Evolutionary conservation across 169 alveolate genomes (phyloP).

Genomic region (Theileria luwenshuni): DNA sequence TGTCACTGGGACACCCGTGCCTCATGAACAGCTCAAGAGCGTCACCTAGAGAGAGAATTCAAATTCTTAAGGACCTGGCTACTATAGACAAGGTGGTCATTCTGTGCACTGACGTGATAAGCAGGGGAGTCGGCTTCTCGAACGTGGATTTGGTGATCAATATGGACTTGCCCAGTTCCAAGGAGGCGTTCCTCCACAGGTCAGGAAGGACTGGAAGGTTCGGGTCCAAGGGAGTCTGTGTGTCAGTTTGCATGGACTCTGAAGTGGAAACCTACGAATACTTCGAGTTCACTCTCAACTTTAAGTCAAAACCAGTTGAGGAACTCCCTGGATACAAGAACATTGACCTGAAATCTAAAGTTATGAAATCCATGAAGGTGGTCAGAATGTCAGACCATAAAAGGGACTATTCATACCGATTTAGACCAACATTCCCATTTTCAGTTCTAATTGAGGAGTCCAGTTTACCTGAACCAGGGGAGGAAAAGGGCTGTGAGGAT

Average conservation of each 20-base stretch:
- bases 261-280: constrained; percentile 60
- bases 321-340: too few species aligned
- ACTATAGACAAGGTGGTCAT: constrained; percentile 71
- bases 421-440: too few species aligned
- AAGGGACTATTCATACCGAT: too few species aligned
- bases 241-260: constrained; percentile 72
- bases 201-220: constrained; percentile 88
- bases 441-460: too few species aligned
- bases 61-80: constrained; percentile 26
- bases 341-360: too few species aligned
- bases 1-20: constrained; percentile 56
- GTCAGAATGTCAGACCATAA: too few species aligned
- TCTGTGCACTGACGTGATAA: constrained; percentile 88
- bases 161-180: constrained; percentile 84
- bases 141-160: constrained; percentile 86
- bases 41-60: constrained; percentile 66
- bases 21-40: constrained; percentile 67
- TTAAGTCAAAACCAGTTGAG: constrained; percentile 28
- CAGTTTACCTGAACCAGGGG: too few species aligned
- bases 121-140: constrained; percentile 89
- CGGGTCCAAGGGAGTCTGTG: constrained; percentile 83
- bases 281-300: constrained; percentile 48
- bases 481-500: too few species aligned
- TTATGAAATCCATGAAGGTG: too few species aligned
- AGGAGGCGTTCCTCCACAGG: constrained; percentile 86